These are phyloP conservation scores for Russula lepida DNA, from an alignment of 768 basidiomycete species.

Conservation along the genomic window DNA sequence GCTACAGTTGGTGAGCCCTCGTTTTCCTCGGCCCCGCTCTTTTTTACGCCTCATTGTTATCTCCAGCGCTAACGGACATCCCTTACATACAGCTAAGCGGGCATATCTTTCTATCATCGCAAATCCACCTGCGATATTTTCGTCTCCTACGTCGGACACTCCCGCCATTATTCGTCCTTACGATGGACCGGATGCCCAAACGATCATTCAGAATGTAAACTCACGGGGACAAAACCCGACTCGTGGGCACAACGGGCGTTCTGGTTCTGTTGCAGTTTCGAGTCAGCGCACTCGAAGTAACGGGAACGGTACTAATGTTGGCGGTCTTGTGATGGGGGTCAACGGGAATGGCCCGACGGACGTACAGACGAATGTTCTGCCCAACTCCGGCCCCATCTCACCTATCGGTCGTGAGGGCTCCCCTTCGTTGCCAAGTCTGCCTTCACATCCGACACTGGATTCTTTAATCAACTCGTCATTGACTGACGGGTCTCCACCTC, in stretches of 20 bases:
- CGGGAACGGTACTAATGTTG: slow-evolving; percentile 29
- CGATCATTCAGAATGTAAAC: slow-evolving; percentile 77
- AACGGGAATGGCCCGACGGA: slow-evolving; percentile 24
- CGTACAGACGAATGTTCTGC: slow-evolving; percentile 3
- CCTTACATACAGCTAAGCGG: slow-evolving; percentile 67
- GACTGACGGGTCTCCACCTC: slow-evolving; percentile 42
- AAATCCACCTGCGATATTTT: slow-evolving; percentile 65
- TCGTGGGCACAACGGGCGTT: slow-evolving; percentile 62
- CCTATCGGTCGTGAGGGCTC: slow-evolving; percentile 43
- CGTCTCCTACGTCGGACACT: slow-evolving; percentile 42
- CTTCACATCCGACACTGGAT: slow-evolving; percentile 78
- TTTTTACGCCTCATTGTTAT: not conserved
- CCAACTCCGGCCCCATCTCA: slow-evolving; percentile 13
- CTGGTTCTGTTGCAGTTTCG: slow-evolving; percentile 34
- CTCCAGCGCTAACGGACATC: slow-evolving; percentile 4
- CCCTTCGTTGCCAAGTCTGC: slow-evolving; percentile 72
- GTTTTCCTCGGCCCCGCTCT: not conserved
- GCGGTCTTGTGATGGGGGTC: slow-evolving; percentile 21
- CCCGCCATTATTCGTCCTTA: slow-evolving; percentile 76
- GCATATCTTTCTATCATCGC: slow-evolving; percentile 90
- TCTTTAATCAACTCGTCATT: slow-evolving; percentile 74
- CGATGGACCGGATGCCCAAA: slow-evolving; percentile 88
- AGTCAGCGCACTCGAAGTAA: slow-evolving; percentile 34
- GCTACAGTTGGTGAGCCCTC: slow-evolving; percentile 70
- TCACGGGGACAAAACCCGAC: slow-evolving; percentile 54